Base-by-base conservation (phyloP, 2,329 filamentous ascomycete genomes). In the Sporothrix protearum region DNA sequence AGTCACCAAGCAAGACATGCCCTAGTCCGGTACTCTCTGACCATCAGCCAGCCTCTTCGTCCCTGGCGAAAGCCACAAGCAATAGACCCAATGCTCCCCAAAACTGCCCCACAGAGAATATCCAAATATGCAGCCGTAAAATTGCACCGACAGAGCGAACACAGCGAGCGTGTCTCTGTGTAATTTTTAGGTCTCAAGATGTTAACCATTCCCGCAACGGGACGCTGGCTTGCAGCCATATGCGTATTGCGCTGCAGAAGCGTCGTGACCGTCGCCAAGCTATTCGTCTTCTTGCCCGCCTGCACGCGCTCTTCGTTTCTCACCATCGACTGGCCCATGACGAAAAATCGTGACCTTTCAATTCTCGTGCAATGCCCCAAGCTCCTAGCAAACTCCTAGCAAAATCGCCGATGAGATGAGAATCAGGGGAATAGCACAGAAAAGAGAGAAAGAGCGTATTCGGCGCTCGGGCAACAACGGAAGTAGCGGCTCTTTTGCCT, bases 381-480 rank as follows among this genome's bases (percentile, higher is more conserved):
- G 28, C 8, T 53, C 49, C n/a, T n/a, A n/a, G n/a, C 22, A 53
- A 57, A n/a, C 33, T 12, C 28, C n/a, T n/a, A n/a, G 53, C n/a
- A 42, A n/a, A n/a, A n/a, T 63, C 57, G 57, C 10, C n/a, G 33
- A 42, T 63, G 59, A 39, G 33, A 42, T 63, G 59, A 39, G 28
- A 64, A 25, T 8, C 12, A 45, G 10, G 57, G n/a, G 42, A 42
- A 22, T 9, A 25, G 36, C n/a, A 16, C n/a, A 28, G 12, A 22
- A 28, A 12, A 28, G 8, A 8, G 51, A 33, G 4, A n/a, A 49
- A 51, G 2, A 14, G 33, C 51, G 51, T 22, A n/a, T 71, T 28
- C 19, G 36, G 63, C 45, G 33, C 53, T 71, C 70, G 49, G 61
- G 67, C 63, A 67, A 59, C 70, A 39, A 53, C 42, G 28, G 59